Conservation (phyloP, 441 rosid genomes). For the Daphne laureola region DNA sequence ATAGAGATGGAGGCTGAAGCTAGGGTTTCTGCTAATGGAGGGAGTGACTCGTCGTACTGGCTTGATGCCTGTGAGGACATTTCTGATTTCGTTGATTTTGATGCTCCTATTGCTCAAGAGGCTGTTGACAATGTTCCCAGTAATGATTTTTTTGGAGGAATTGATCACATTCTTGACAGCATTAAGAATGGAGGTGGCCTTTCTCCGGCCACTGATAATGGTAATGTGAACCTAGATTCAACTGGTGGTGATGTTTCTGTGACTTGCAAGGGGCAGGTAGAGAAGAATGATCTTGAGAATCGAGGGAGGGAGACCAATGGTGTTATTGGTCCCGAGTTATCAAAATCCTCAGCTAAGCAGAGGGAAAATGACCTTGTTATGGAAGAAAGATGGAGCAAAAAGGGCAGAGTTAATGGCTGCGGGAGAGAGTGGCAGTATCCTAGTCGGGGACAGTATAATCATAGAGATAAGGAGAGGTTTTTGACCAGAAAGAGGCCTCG, state of each 20-base stretch:
- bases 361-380: constrained; percentile 34
- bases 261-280: constrained; percentile 13
- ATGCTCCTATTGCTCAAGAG: constrained; percentile 39
- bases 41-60: constrained; percentile 62
- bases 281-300: constrained; percentile 16
- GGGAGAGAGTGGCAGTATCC: constrained; percentile 32
- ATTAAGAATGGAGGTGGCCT: constrained; percentile 75
- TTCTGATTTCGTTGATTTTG: constrained; percentile 65
- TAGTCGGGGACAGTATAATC: constrained; percentile 36
- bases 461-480: constrained; percentile 51
- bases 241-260: constrained; percentile 21
- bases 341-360: constrained; percentile 21
- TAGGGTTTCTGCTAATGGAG: constrained; percentile 40
- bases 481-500: constrained; percentile 52
- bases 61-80: constrained; percentile 85
- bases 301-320: constrained; percentile 19
- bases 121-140: constrained; percentile 32
- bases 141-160: constrained; percentile 90
- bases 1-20: constrained; percentile 46
- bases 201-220: constrained; percentile 22
- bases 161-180: constrained; percentile 85
- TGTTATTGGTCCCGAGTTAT: constrained; percentile 16
- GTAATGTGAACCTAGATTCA: constrained; percentile 14
- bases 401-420: constrained; percentile 34
- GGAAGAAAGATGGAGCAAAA: constrained; percentile 48